Conservation (phyloP, 179 eudicot genomes). For the Amaranthus tricolor region DNA sequence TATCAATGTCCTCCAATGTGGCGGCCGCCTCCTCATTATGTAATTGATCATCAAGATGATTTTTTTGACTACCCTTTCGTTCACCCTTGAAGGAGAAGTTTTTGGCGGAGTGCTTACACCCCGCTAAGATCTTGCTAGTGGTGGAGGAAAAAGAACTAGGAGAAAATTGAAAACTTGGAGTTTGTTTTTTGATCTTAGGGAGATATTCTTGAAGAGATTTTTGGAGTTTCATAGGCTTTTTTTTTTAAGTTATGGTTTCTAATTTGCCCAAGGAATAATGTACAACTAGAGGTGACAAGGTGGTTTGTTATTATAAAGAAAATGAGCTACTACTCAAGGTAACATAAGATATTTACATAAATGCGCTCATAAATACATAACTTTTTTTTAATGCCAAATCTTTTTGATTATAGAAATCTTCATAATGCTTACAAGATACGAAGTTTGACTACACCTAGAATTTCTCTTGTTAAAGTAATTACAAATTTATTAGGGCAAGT, state of each 20-base stretch:
- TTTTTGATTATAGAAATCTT: constrained; percentile 22
- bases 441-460: constrained; percentile 2
- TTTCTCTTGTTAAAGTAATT: constrained; percentile 17
- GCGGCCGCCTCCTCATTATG: constrained; percentile 37
- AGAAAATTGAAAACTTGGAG: constrained; percentile 38
- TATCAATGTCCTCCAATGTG: constrained; percentile 49
- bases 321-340: constrained; percentile 7
- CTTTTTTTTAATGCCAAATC: constrained; percentile 23
- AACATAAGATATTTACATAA: constrained; percentile 27
- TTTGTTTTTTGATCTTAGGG: constrained; percentile 47
- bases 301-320: not conserved
- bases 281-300: not conserved
- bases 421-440: constrained; percentile 14
- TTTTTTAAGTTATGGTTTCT: not conserved
- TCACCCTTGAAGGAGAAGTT: constrained; percentile 38
- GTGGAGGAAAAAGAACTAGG: constrained; percentile 38
- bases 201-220: constrained; percentile 50
- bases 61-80: not conserved
- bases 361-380: constrained; percentile 14
- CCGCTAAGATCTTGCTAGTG: constrained; percentile 38
- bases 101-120: constrained; percentile 55
- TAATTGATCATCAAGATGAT: not conserved
- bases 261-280: not conserved
- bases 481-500: constrained; percentile 13
- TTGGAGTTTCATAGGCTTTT: constrained; percentile 47